Evolutionary conservation across 768 basidiomycete species (phyloP).

Genomic region (Daedaleopsis sinensis): DNA sequence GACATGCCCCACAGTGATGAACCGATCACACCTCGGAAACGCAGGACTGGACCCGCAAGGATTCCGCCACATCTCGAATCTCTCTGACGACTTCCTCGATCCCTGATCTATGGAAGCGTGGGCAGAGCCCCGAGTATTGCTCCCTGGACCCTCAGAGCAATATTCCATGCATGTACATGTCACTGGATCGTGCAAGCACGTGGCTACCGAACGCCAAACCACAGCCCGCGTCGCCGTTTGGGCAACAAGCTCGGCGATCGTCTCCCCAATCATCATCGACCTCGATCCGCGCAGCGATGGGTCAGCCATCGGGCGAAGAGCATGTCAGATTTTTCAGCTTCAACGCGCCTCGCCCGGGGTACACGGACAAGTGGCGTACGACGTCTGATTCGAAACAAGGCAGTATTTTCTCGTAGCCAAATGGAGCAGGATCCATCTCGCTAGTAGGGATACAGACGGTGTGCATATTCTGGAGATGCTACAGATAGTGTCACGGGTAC

Average conservation of each 20-base stretch:
- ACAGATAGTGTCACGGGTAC: too few relatives aligned
- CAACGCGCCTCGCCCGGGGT: too few relatives aligned
- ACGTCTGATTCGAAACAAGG: too few relatives aligned
- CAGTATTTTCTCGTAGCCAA: too few relatives aligned
- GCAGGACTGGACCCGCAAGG: not conserved
- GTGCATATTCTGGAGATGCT: slow-evolving; percentile 12
- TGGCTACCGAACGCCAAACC: not conserved
- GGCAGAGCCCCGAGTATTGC: too few relatives aligned
- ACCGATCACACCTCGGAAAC: not conserved
- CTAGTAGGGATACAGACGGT: not conserved
- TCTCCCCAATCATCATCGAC: not conserved
- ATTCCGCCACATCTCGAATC: not conserved
- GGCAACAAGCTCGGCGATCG: not conserved
- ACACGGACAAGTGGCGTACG: too few relatives aligned
- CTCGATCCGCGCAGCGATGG: not conserved
- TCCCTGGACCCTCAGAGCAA: too few relatives aligned
- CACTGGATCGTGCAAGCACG: not conserved
- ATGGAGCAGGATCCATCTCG: not conserved
- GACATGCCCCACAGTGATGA: not conserved
- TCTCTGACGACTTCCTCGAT: not conserved
- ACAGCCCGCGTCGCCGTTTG: not conserved
- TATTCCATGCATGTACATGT: not conserved
- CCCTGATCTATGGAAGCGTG: not conserved
- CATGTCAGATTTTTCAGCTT: too few relatives aligned
- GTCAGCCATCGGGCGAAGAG: not conserved